Conservation (phyloP, 2,329 filamentous ascomycete species). For the Fusarium proliferatum region DNA sequence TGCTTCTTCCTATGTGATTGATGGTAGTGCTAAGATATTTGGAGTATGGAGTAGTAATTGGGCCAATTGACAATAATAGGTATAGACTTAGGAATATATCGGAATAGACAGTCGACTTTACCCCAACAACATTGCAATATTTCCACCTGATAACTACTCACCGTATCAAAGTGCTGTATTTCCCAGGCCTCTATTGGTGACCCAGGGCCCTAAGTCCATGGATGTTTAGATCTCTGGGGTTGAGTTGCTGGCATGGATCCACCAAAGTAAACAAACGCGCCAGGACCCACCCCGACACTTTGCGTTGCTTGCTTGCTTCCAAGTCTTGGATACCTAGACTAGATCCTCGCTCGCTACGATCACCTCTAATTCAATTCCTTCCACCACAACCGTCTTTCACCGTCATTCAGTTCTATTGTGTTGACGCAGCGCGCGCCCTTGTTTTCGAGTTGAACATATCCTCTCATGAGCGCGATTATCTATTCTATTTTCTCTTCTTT, state of each 20-base stretch:
- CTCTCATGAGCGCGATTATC: conserved; percentile 35
- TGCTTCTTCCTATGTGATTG: neutral
- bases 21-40: neutral
- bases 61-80: neutral
- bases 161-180: neutral
- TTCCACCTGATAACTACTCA: neutral
- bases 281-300: conserved; percentile 36
- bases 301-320: conserved; percentile 15
- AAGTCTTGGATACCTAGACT: neutral
- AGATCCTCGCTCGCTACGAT: conserved; percentile 4
- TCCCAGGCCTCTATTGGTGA: conserved; percentile 1
- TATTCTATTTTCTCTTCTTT: conserved; percentile 19
- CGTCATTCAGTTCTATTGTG: conserved; percentile 1
- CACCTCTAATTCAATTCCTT: conserved; percentile 37
- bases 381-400: conserved; percentile 25
- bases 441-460: conserved; percentile 8
- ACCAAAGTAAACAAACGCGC: conserved; percentile 53
- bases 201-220: neutral
- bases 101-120: neutral
- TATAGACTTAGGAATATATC: neutral
- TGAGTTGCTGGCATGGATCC: conserved; percentile 6
- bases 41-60: neutral
- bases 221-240: conserved; percentile 33
- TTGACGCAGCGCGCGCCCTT: conserved; percentile 14
- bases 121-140: neutral